Percentiles rank a stretch among this genome's conserved stretches.
Conservation (phyloP, 192 early-diverging fungal species). For the Physocladia obscura region DNA sequence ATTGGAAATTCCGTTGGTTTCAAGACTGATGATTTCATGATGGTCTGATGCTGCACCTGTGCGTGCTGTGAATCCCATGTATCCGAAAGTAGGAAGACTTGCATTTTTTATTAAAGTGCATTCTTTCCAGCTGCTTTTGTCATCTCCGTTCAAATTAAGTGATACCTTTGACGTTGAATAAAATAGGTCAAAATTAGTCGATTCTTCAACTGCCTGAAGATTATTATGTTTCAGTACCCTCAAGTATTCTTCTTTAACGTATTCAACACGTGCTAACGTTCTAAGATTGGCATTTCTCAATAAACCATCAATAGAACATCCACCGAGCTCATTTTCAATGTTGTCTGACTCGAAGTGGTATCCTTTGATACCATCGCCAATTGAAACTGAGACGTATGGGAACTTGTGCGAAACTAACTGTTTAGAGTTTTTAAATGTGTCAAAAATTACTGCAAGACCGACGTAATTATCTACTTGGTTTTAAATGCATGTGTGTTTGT, state of each 20-base stretch:
- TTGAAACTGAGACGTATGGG: conserved; percentile 86
- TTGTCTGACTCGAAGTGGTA: conserved; percentile 87
- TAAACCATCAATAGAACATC: conserved; percentile 57
- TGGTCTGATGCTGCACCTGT: conserved; percentile 83
- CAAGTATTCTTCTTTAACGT: conserved; percentile 62
- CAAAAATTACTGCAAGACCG: conserved; percentile 93
- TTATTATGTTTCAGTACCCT: conserved; percentile 49
- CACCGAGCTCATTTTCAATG: conserved; percentile 52
- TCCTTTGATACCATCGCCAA: conserved; percentile 79
- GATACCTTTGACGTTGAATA: conserved; percentile 61
- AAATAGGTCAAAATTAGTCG: too few relatives aligned
- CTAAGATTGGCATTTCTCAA: conserved; percentile 66
- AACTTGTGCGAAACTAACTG: conserved; percentile 54
- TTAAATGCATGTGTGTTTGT: too few relatives aligned
- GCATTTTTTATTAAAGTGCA: conserved; percentile 80
- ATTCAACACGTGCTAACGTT: conserved; percentile 70
- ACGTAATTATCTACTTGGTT: conserved; percentile 78
- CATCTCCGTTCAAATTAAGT: conserved; percentile 54
- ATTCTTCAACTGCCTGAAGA: too few relatives aligned
- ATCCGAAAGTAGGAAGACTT: conserved; percentile 67
- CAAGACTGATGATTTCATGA: conserved; percentile 33
- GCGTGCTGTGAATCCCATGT: conserved; percentile 86
- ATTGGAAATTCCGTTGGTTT: conserved; percentile 32
- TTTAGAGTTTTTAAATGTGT: conserved; percentile 86
- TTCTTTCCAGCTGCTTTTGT: conserved; percentile 65